These are phyloP conservation scores for Ophiostoma australiae DNA, from an alignment of 2,329 filamentous ascomycete species.

Conservation along the genomic window DNA sequence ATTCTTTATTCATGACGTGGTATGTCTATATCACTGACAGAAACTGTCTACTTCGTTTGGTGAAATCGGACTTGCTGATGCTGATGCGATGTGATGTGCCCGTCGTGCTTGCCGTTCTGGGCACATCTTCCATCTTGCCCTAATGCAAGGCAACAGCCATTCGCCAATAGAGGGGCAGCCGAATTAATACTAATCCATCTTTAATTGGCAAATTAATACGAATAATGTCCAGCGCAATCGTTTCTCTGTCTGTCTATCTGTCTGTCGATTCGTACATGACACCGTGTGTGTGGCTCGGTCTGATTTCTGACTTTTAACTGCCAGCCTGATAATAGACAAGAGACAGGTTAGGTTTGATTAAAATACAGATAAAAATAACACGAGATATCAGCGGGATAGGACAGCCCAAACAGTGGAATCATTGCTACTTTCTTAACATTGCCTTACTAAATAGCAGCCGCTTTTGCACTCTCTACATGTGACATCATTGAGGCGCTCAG, in stretches of 20 bases:
- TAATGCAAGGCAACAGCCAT: constrained; percentile 27
- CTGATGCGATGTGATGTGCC: not conserved
- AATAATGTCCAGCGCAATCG: not conserved
- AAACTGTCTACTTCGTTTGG: not conserved
- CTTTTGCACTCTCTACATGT: not conserved
- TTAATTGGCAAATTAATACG: constrained; percentile 7
- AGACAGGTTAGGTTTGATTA: not conserved
- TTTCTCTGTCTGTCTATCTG: not conserved
- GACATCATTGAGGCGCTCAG: constrained; percentile 3
- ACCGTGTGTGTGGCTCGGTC: not conserved
- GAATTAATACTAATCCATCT: not conserved
- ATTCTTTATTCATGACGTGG: not conserved
- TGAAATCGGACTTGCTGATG: not conserved
- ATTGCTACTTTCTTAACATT: too few relatives aligned
- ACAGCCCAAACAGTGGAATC: not conserved
- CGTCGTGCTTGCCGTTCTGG: constrained; percentile 9
- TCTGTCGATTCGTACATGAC: not conserved
- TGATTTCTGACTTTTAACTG: not conserved
- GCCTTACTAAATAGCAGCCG: not conserved
- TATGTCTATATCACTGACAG: not conserved
- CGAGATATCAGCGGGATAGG: not conserved
- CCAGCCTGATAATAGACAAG: not conserved
- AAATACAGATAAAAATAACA: not conserved
- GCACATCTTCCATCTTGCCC: constrained; percentile 19
- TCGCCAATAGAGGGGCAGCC: constrained; percentile 24